Percentiles rank a stretch among this genome's conserved stretches.
Evolutionary conservation across 345 rosid genomes (phyloP).

Genomic region (Excoecaria cochinchinensis): DNA sequence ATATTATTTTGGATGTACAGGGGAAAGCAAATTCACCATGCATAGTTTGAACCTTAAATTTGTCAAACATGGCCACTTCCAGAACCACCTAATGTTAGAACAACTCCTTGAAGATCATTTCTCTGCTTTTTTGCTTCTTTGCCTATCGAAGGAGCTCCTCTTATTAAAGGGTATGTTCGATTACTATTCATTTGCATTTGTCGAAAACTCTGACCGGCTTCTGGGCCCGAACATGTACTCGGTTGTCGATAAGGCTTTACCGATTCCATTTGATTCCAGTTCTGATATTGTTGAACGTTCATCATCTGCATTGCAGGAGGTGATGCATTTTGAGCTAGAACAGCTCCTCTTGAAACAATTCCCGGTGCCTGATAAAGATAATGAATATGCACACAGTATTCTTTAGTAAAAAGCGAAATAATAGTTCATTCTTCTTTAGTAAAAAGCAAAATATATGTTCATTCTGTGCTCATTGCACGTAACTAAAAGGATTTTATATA

Average conservation of each 20-base stretch:
- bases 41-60: background rate
- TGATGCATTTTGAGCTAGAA: constrained; percentile 30
- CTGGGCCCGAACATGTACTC: constrained; percentile 10
- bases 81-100: constrained; percentile 75
- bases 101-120: constrained; percentile 64
- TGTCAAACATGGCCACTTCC: constrained; percentile 35
- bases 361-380: constrained; percentile 33
- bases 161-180: constrained; percentile 21
- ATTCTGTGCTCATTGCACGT: too few relatives aligned
- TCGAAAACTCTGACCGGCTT: constrained; percentile 24
- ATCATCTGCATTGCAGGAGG: constrained; percentile 25
- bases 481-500: background rate
- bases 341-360: constrained; percentile 24
- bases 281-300: constrained; percentile 23
- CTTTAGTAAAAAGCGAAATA: too few relatives aligned
- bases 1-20: constrained; percentile 8
- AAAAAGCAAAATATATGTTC: too few relatives aligned
- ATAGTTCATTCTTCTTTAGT: too few relatives aligned
- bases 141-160: constrained; percentile 26
- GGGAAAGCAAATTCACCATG: background rate
- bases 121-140: constrained; percentile 42
- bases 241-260: constrained; percentile 25
- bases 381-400: background rate
- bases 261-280: constrained; percentile 21
- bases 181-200: constrained; percentile 20